Evolutionary conservation across 2,329 filamentous ascomycete species (phyloP).

Genomic region (Paramyrothecium sp.): DNA sequence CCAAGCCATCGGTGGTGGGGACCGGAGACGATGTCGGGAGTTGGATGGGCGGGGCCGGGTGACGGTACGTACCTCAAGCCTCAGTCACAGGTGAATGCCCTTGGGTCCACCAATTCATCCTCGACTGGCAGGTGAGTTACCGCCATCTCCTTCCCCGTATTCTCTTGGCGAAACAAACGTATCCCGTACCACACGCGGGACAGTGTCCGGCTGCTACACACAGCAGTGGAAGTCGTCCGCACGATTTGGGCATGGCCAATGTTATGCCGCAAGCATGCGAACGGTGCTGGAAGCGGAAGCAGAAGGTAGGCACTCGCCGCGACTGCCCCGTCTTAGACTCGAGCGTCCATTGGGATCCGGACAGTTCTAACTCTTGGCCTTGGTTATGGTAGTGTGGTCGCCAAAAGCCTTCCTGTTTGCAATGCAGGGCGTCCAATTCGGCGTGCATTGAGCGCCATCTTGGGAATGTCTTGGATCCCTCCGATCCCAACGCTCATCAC

Average conservation of each 20-base stretch:
- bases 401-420: conserved; percentile 5
- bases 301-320: background rate
- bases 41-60: no score
- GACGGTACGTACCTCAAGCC: no score
- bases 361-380: background rate
- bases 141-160: no score
- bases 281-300: conserved; percentile 6
- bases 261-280: conserved; percentile 5
- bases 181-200: background rate
- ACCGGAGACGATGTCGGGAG: background rate
- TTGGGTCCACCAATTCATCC: no score
- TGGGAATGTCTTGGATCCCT: conserved; percentile 4
- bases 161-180: no score
- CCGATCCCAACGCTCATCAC: conserved; percentile 7
- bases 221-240: background rate
- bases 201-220: background rate
- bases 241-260: background rate
- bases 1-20: background rate
- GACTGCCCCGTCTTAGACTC: background rate
- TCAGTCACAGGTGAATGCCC: no score
- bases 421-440: conserved; percentile 4
- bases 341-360: background rate
- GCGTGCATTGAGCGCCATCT: conserved; percentile 9
- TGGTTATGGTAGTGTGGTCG: conserved; percentile 8
- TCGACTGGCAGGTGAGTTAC: no score